A percentile compares a stretch with the other conserved stretches of the same genome.
These are phyloP conservation scores for Hypocreales sp. DNA, from an alignment of 2,329 filamentous ascomycete genomes.

Conservation along the genomic window DNA sequence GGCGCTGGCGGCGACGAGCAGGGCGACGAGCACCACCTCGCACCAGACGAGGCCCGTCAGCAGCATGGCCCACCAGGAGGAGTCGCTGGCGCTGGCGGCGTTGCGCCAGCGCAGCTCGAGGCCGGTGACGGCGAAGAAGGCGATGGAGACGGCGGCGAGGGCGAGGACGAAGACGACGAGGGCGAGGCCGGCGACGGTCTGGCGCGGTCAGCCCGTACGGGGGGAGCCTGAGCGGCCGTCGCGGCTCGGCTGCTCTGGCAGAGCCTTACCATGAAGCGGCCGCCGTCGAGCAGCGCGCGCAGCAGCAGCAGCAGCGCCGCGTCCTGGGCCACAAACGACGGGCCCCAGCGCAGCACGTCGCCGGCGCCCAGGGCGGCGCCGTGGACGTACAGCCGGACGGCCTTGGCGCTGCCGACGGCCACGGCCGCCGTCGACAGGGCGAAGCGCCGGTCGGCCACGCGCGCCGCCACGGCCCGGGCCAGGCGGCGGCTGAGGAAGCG, in stretches of 20 bases:
- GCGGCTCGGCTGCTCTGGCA: too few relatives aligned
- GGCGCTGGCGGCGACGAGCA: conserved; percentile 9
- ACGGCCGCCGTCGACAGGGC: conserved; percentile 12
- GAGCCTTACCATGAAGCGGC: conserved; percentile 5
- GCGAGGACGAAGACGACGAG: conserved; percentile 9
- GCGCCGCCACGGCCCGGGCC: background rate
- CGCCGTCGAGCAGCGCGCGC: conserved; percentile 11
- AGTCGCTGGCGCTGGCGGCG: conserved; percentile 13
- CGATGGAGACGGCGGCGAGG: conserved; percentile 10
- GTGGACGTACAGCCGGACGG: conserved; percentile 13
- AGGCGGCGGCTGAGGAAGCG: conserved; percentile 1
- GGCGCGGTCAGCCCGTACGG: too few relatives aligned
- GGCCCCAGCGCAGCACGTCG: conserved; percentile 12
- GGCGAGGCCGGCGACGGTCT: conserved; percentile 5
- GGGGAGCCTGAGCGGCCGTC: too few relatives aligned
- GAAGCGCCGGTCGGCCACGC: conserved; percentile 11
- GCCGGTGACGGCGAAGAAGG: conserved; percentile 13
- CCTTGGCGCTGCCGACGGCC: conserved; percentile 12
- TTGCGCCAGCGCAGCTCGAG: conserved; percentile 20
- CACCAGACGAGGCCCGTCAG: conserved; percentile 15
- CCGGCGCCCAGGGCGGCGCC: conserved; percentile 9
- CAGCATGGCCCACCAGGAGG: conserved; percentile 13
- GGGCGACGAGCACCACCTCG: conserved; percentile 5
- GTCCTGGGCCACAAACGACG: conserved; percentile 16
- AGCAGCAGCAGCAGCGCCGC: conserved; percentile 11